phyloP scores from a whole-genome alignment of 148 eudicot species.

The Pouteria glomerata region DNA sequence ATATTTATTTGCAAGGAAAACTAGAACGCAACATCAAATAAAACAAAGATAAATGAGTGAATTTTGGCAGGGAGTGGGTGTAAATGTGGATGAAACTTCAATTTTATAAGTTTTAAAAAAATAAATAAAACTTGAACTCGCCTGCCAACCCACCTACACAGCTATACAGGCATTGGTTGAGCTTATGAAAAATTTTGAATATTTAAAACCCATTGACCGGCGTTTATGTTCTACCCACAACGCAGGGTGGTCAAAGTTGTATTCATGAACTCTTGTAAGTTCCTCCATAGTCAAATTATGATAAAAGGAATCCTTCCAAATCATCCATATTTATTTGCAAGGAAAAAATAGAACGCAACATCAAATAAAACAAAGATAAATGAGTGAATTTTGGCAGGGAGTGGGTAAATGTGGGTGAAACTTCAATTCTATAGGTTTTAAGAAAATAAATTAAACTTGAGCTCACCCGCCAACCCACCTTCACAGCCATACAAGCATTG shows the following conservation, averaged over 20 bases:
- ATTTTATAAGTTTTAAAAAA: too few species aligned
- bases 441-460: too few species aligned
- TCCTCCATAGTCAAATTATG: slow-evolving; percentile 71
- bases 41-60: background rate
- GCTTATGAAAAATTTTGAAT: background rate
- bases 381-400: background rate
- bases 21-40: background rate
- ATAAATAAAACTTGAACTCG: too few species aligned
- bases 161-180: too few species aligned
- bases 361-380: background rate
- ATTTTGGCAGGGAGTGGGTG: background rate
- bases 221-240: too few species aligned
- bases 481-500: too few species aligned
- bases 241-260: slow-evolving; percentile 97
- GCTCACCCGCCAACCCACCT: too few species aligned
- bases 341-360: background rate
- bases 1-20: background rate
- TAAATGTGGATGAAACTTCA: background rate
- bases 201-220: background rate
- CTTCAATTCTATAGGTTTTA: background rate
- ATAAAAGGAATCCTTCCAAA: slow-evolving; percentile 90
- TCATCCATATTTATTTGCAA: slow-evolving; percentile 11
- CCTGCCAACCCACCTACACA: too few species aligned
- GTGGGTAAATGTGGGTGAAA: background rate
- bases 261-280: slow-evolving; percentile 79